Evolutionary conservation across 23 red algal genomes (phyloP).

Genomic region (Gracilaria gracilis): DNA sequence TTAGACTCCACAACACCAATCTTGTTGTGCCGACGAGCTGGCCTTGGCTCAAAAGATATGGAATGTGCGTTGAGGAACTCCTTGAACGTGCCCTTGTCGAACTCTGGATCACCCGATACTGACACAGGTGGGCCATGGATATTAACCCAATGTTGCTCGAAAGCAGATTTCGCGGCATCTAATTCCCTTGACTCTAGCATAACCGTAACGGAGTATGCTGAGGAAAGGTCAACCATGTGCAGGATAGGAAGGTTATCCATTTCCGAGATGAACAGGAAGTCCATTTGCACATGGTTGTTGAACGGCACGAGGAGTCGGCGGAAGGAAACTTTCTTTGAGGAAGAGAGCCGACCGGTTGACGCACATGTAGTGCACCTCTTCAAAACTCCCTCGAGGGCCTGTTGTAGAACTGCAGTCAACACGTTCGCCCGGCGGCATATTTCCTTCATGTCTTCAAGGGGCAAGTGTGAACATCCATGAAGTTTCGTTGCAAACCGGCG

Average conservation of each 20-base stretch:
- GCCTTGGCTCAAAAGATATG: not conserved
- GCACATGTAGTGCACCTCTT: conserved; percentile 9
- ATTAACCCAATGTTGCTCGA: conserved; percentile 26
- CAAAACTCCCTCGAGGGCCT: not conserved
- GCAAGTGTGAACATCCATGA: no score
- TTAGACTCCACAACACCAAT: conserved; percentile 35
- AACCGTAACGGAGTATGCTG: not conserved
- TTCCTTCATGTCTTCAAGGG: no score
- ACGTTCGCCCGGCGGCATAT: conserved; percentile 11
- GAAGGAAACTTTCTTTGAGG: conserved; percentile 13
- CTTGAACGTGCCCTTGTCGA: conserved; percentile 21
- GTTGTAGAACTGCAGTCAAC: not conserved
- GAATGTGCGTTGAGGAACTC: not conserved
- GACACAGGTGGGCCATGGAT: no score
- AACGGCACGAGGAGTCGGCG: conserved; percentile 13
- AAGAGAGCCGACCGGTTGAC: not conserved
- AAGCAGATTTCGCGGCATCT: not conserved
- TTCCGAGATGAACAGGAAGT: conserved; percentile 26
- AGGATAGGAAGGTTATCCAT: conserved; percentile 23
- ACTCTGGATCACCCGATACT: conserved; percentile 32
- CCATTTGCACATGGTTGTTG: conserved; percentile 47
- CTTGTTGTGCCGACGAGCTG: conserved; percentile 52
- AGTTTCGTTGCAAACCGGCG: no score
- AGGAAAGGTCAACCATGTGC: conserved; percentile 32
- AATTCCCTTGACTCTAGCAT: not conserved